Evolutionary conservation across 805 yeast species (phyloP), one percentile per base, ranked within the genome.

Genomic region (Kuraishia molischiana): DNA sequence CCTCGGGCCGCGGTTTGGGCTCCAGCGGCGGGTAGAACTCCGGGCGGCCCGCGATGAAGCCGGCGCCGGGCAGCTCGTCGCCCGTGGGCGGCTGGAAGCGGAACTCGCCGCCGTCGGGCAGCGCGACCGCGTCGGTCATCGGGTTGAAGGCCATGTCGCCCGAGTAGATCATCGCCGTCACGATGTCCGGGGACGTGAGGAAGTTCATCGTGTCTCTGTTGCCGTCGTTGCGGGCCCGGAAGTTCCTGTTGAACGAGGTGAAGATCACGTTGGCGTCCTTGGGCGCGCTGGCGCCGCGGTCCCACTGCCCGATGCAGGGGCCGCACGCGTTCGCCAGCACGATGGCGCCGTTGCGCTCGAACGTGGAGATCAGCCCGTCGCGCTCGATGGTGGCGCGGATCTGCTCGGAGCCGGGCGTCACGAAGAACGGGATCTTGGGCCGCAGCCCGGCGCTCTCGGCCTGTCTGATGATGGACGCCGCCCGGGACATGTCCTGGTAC

Each of bases 231-330:
- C 97, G 85, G 48, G 96, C 80, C 52, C 95, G 84, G 77, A 90
- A 90, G 70, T 90, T 90, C 76, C 97, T 85, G 83, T 90, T 90
- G 80, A 85, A 90, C 44, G 96, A 86, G 31, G 97, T 85, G 55
- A 90, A 90, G 64, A 90, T 90, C 53, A 97, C 90, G 76, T 90
- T 90, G 69, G 85, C 83, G 61, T 89, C 92, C 74, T 85, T 86
- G 72, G 85, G 79, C 62, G 85, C 77, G 61, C 85, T 89, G 56
- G 73, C 83, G 34, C 64, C 64, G 67, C 97, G 83, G 64, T 89
- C 96, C 97, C 97, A 90, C 73, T 90, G 98, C 41, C 98, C 98
- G 58, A 90, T 90, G 70, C 98, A 90, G 54, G 97, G 98, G 50
- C 98, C 98, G 73, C 98, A 90, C 17, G 98, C 98, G 61, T 90